Conservation (phyloP, 129 eudicot species). For the Rutidosis leptorrhynchoides region DNA sequence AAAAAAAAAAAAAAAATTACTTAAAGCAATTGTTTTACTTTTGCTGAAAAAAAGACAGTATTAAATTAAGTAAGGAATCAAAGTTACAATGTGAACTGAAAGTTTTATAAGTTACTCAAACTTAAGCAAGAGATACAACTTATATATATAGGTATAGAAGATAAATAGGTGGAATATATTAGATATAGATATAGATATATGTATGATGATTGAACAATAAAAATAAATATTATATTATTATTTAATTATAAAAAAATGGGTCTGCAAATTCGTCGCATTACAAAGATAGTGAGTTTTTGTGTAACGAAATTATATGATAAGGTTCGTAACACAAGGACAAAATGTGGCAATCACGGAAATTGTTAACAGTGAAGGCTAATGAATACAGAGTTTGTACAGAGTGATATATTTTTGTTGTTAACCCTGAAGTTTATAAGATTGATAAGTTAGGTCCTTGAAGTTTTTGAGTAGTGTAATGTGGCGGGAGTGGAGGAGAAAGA, state of each 20-base stretch:
- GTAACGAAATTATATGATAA: slow-evolving; percentile 19
- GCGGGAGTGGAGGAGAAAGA: neutral
- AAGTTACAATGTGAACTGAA: slow-evolving; percentile 27
- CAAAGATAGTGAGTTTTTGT: slow-evolving; percentile 27
- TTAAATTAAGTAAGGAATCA: slow-evolving; percentile 24
- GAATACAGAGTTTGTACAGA: slow-evolving; percentile 3
- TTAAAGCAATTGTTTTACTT: slow-evolving; percentile 38
- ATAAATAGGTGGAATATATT: neutral
- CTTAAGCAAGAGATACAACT: neutral
- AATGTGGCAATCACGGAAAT: slow-evolving; percentile 35
- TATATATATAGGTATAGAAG: slow-evolving; percentile 9
- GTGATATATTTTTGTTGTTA: neutral
- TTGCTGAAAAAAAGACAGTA: slow-evolving; percentile 16
- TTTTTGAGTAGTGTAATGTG: slow-evolving; percentile 9
- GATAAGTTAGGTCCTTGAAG: neutral
- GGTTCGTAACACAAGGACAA: slow-evolving; percentile 35
- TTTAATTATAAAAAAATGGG: neutral
- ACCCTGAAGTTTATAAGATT: neutral
- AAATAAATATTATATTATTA: neutral
- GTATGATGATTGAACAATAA: neutral
- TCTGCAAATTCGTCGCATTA: slow-evolving; percentile 28
- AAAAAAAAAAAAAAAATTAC: slow-evolving; percentile 2
- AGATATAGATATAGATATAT: neutral
- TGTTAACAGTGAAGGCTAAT: slow-evolving; percentile 10
- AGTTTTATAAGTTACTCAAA: slow-evolving; percentile 22